Conservation (phyloP, 306 rosid genomes). For the Betula pendula region DNA sequence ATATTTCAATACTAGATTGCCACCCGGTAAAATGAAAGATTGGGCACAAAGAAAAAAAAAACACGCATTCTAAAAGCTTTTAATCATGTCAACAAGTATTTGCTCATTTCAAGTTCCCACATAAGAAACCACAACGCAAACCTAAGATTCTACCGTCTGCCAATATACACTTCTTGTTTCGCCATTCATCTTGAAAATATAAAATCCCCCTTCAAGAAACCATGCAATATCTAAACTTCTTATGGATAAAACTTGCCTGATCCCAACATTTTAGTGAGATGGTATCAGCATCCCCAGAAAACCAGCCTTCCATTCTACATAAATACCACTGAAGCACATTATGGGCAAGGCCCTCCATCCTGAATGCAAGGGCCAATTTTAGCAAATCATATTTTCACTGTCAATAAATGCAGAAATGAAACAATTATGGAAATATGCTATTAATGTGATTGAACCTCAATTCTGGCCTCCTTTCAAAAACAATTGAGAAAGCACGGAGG, state of each 20-base stretch:
- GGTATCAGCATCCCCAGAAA: conserved; percentile 92
- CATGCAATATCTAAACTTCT: neutral
- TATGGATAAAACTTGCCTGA: conserved; percentile 54
- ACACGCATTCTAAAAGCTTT: neutral
- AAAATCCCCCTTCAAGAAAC: neutral
- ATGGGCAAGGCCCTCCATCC: conserved; percentile 87
- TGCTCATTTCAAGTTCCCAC: neutral
- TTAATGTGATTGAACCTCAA: conserved; percentile 46
- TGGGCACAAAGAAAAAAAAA: neutral
- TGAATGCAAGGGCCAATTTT: conserved; percentile 35
- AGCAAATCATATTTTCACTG: conserved; percentile 18
- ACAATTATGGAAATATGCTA: neutral
- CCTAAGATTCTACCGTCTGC: neutral
- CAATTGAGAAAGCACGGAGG: conserved; percentile 67
- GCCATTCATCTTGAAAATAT: neutral
- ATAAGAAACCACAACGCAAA: neutral
- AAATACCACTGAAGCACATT: conserved; percentile 98
- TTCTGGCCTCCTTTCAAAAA: conserved; percentile 85
- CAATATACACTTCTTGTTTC: neutral
- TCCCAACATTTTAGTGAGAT: conserved; percentile 94
- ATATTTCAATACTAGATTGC: too few species aligned
- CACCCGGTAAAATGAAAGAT: too few species aligned
- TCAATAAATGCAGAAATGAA: conserved; percentile 1
- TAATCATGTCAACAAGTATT: neutral
- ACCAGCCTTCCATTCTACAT: conserved; percentile 99